Evolutionary conservation across 2,329 filamentous ascomycete species (phyloP), one percentile per base, ranked within the genome.

Genomic region (Cercospora sp.): DNA sequence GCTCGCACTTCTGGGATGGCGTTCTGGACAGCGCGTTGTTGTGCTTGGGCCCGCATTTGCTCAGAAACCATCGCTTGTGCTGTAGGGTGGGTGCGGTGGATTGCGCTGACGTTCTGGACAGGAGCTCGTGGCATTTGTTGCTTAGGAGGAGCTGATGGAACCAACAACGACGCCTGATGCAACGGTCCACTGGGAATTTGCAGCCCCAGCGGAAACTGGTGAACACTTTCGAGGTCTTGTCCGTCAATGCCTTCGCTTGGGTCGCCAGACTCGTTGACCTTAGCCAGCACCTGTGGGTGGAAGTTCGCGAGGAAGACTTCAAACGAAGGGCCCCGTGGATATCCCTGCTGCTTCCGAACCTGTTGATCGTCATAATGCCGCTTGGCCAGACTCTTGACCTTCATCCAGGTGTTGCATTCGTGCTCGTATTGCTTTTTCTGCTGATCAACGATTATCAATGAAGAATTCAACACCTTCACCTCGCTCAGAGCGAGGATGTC

Each of bases 1-100:
- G 20, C 42, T n/a, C 33, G 51, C 31, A 57, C 59, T 55, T 61
- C 64, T 39, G 64, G 64, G 60, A 61, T 61, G 9, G 58, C 64
- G 13, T 36, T 31, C 28, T 65, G 64, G 31, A 45, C 58, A 12
- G 62, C 53, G 16, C n/a, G 18, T 20, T 59, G 51, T n/a, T 18
- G 30, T 33, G 23, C 23, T 42, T 28, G 62, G 13, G 28, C 55
- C 13, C 28, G 55, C 26, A 31, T 59, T 3, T 20, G 55, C 26
- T 59, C 13, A 10, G 28, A 36, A 18, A 23, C 10, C 30, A 31
- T 20, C 4, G 18, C n/a, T 20, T 33, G 55, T 36, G 55, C 55
- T 23, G 31, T 8, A 23, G 30, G 5, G 55, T 31, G 30, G 31
- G 8, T 36, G 9, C 18, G 28, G 55, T 12, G 30, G 55, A 23